phyloP scores from a whole-genome alignment of 805 yeast species.

The Saturnispora saitoi region DNA sequence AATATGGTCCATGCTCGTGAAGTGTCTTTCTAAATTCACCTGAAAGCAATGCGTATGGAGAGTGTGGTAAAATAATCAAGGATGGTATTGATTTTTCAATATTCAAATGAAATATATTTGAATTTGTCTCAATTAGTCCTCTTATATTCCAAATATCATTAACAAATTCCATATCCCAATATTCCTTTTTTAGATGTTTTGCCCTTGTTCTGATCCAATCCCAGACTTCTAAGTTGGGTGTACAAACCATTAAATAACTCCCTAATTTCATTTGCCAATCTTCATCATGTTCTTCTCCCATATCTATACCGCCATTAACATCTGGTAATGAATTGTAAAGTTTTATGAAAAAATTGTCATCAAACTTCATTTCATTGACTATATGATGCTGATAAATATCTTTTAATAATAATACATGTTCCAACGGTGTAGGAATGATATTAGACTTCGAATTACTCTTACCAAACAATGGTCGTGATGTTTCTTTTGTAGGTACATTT shows the following conservation, averaged over 20 bases:
- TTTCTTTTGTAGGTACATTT: constrained; percentile 9
- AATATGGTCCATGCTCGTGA: constrained; percentile 32
- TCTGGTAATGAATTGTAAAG: constrained; percentile 35
- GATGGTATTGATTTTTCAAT: constrained; percentile 18
- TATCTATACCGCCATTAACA: constrained; percentile 10
- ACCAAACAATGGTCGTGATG: background rate
- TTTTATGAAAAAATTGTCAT: constrained; percentile 9
- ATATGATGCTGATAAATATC: constrained; percentile 17
- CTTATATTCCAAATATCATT: constrained; percentile 30
- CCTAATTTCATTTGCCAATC: constrained; percentile 23
- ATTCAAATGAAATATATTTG: background rate
- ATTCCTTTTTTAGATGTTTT: constrained; percentile 24
- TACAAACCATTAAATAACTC: constrained; percentile 52
- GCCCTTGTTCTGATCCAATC: constrained; percentile 20
- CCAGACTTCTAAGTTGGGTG: constrained; percentile 32
- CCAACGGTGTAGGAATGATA: constrained; percentile 15
- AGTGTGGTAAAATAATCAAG: constrained; percentile 40
- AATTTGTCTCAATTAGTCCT: constrained; percentile 13
- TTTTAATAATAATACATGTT: constrained; percentile 14
- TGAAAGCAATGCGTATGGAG: constrained; percentile 40
- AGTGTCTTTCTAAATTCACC: constrained; percentile 36
- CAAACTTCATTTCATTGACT: constrained; percentile 8
- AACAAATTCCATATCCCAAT: constrained; percentile 48
- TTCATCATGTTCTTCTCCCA: constrained; percentile 4
- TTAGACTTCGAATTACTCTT: background rate